Evolutionary conservation across 2,329 filamentous ascomycete species (phyloP).

Genomic region (Talaromyces sp.): DNA sequence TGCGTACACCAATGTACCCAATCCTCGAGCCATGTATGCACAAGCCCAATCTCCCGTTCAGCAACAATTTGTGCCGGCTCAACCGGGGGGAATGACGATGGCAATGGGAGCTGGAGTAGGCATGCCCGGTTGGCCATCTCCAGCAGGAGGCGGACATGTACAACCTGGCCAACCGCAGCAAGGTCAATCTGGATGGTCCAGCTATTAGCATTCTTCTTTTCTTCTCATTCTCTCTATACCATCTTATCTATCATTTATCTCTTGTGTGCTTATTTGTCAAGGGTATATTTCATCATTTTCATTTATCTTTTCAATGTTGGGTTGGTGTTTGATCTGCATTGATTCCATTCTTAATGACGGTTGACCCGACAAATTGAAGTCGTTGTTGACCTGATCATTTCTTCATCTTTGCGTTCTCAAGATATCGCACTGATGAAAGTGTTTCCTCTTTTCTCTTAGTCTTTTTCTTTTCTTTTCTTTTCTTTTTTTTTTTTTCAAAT

Average conservation of each 20-base stretch:
- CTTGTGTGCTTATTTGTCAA: constrained; percentile 10
- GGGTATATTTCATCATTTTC: constrained; percentile 9
- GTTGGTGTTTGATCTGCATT: constrained; percentile 8
- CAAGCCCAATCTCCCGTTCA: constrained; percentile 34
- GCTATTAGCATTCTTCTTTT: constrained; percentile 28
- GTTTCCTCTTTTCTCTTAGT: background rate
- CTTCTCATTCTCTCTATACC: background rate
- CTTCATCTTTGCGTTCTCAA: background rate
- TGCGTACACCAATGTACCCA: constrained; percentile 33
- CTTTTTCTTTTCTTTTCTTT: background rate
- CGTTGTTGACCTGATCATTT: background rate
- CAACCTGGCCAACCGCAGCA: constrained; percentile 38
- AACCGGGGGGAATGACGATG: constrained; percentile 36
- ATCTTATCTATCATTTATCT: constrained; percentile 6
- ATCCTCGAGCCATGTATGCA: constrained; percentile 37
- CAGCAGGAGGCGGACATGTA: constrained; percentile 31
- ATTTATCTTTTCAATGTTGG: background rate
- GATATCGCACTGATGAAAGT: background rate
- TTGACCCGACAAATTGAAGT: constrained; percentile 4
- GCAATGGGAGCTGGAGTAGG: constrained; percentile 33
- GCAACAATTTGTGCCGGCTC: constrained; percentile 33
- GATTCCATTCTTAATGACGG: background rate
- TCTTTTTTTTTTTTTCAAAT: background rate
- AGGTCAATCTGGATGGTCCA: constrained; percentile 39
- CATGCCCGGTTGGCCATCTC: constrained; percentile 37